Percentiles rank a stretch among this genome's conserved stretches.
These are phyloP conservation scores for Trichosporon sp. DNA, from an alignment of 1,284 basidiomycete species.

Conservation along the genomic window DNA sequence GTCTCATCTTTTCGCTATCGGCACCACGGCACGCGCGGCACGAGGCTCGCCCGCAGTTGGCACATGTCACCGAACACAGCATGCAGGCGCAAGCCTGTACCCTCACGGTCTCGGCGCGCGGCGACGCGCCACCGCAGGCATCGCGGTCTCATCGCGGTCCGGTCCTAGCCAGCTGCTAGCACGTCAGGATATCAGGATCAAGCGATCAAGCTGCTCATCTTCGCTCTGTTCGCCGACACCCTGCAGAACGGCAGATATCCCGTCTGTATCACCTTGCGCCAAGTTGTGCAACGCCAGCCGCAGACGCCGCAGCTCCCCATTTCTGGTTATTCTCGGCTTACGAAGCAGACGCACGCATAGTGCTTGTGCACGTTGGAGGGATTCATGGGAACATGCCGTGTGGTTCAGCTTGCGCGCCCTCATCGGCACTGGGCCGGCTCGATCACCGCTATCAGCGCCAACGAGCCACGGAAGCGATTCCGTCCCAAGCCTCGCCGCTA, in stretches of 20 bases:
- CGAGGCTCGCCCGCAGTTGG: not conserved
- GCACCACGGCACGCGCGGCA: conserved; percentile 5
- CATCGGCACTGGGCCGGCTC: not conserved
- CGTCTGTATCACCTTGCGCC: not conserved
- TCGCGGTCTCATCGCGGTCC: conserved; percentile 25
- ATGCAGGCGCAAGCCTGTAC: not conserved
- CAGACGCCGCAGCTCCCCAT: not conserved
- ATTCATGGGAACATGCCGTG: not conserved
- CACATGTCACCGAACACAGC: not conserved
- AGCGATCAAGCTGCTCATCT: not conserved
- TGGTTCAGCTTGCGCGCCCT: not conserved
- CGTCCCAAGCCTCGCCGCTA: not conserved
- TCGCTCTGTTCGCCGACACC: not conserved
- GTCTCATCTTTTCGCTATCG: not conserved
- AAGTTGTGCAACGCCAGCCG: not conserved
- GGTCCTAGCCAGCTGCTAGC: conserved; percentile 35
- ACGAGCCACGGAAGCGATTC: not conserved
- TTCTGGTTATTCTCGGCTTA: not conserved
- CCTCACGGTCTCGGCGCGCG: conserved; percentile 12
- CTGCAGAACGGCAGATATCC: conserved; percentile 12
- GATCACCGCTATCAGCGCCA: conserved; percentile 6
- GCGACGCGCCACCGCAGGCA: not conserved
- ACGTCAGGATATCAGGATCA: conserved; percentile 5
- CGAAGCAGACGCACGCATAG: conserved; percentile 5
- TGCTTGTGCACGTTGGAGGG: conserved; percentile 5